A percentile compares a stretch with the other conserved stretches of the same genome.
Evolutionary conservation across 176 grass and related monocot species (phyloP).

Genomic region (Cymbopogon citratus): DNA sequence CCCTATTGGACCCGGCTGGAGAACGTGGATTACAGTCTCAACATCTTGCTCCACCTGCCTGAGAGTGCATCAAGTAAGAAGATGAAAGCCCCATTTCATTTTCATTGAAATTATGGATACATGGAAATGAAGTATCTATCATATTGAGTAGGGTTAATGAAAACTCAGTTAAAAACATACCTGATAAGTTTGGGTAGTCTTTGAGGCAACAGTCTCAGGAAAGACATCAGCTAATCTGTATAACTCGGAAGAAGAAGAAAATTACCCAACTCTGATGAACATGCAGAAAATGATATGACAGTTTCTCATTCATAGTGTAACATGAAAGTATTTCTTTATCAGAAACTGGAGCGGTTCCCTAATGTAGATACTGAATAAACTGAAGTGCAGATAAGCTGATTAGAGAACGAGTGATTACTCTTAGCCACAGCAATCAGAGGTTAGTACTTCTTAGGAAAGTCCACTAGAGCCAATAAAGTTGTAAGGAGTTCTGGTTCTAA

Average conservation of each 20-base stretch:
- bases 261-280: background rate
- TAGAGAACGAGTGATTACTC: background rate
- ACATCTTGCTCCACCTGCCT: slow-evolving; percentile 88
- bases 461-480: background rate
- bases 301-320: background rate
- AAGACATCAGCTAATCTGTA: slow-evolving; percentile 22
- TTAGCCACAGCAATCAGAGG: background rate
- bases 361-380: background rate
- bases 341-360: background rate
- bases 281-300: background rate
- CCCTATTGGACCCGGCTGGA: slow-evolving; percentile 77
- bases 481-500: background rate
- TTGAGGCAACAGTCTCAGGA: slow-evolving; percentile 41
- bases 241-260: background rate
- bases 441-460: background rate
- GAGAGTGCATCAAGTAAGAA: slow-evolving; percentile 7
- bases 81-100: background rate
- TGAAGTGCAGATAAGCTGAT: background rate
- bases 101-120: background rate
- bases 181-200: slow-evolving; percentile 40
- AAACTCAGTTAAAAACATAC: background rate
- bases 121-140: background rate
- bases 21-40: slow-evolving; percentile 79
- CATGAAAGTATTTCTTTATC: background rate
- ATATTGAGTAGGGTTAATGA: background rate